Evolutionary conservation across 2,329 filamentous ascomycete genomes (phyloP), one percentile per base, ranked within the genome.

Genomic region (Calonectria crousiana): DNA sequence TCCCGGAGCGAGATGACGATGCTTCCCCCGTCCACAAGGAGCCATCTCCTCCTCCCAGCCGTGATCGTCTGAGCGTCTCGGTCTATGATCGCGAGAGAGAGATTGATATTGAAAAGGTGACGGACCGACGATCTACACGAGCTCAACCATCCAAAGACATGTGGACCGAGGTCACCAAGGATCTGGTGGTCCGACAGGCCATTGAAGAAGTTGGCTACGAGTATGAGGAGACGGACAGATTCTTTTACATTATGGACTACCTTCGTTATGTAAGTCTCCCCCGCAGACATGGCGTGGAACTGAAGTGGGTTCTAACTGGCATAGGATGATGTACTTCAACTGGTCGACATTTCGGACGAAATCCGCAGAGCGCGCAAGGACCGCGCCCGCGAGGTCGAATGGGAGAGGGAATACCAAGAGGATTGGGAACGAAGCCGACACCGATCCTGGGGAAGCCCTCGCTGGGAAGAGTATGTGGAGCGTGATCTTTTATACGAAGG

Each of bases 101-200:
- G 38, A 84, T 90, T 51, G 90, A 91, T 65, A 86, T 92, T 36
- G 90, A 91, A 65, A 89, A 90, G 78, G 87, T 88, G 30, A 88
- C 87, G 23, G 91, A 93, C 75, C 86, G 86, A 76, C 87, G 84
- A 76, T 86, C 87, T 28, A 84, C 85, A 71, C 85, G 84, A 41
- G 83, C 81, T 75, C 84, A 75, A 65, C 81, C 85, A 67, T 86
- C 89, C 38, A 89, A 90, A 71, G 92, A 93, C 74, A 94, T 98
- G 87, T 98, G 96, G 96, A 99, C 97, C 0, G 97, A 98, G 85
- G 95, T 99, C 79, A 98, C 96, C 58, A 98, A 98, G 86, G 96
- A 98, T 78, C 86, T 98, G 44, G 95, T 98, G 20, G 89, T 93
- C 73, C 92, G 93, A 67, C 95, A 98, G 83, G 97, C 97, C 23